Conservation (phyloP, 2,329 filamentous ascomycete species). For the Nannizziopsis arthrosporioides region DNA sequence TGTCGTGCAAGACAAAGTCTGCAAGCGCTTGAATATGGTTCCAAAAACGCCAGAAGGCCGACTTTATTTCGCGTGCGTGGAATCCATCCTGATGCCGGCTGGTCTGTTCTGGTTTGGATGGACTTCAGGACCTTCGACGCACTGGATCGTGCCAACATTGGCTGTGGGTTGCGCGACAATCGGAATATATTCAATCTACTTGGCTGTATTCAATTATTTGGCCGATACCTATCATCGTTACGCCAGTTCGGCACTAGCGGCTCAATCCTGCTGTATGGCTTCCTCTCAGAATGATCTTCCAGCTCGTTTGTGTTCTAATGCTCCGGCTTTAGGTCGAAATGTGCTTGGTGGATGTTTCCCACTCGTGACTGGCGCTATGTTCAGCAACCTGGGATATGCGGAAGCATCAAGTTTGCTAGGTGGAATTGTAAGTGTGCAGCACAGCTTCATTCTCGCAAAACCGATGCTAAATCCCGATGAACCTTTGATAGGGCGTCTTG, state of each 20-base stretch:
- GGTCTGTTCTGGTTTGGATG: slow-evolving; percentile 76
- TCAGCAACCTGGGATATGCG: slow-evolving; percentile 56
- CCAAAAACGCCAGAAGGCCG: slow-evolving; percentile 56
- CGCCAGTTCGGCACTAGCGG: slow-evolving; percentile 72
- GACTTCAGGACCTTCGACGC: slow-evolving; percentile 49
- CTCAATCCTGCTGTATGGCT: slow-evolving; percentile 61
- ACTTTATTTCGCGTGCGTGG: slow-evolving; percentile 72
- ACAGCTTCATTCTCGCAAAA: not conserved
- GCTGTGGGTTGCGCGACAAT: slow-evolving; percentile 65
- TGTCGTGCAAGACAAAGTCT: slow-evolving; percentile 59
- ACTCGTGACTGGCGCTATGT: slow-evolving; percentile 62
- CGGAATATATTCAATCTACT: slow-evolving; percentile 75
- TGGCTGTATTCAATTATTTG: slow-evolving; percentile 86
- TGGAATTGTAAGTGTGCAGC: slow-evolving; percentile 45
- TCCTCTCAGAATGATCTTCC: not conserved
- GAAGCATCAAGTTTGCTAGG: slow-evolving; percentile 65
- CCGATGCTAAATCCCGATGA: not conserved
- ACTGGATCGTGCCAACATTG: slow-evolving; percentile 61
- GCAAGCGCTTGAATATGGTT: slow-evolving; percentile 39
- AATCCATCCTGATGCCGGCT: slow-evolving; percentile 61
- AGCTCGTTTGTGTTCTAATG: not conserved
- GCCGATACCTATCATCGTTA: slow-evolving; percentile 80
- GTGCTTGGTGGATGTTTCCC: slow-evolving; percentile 72
- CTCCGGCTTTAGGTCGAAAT: slow-evolving; percentile 47
- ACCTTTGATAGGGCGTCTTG: slow-evolving; percentile 35